phyloP scores from a whole-genome alignment of 2,329 filamentous ascomycete genomes.

The Beauveria brongniartii region DNA sequence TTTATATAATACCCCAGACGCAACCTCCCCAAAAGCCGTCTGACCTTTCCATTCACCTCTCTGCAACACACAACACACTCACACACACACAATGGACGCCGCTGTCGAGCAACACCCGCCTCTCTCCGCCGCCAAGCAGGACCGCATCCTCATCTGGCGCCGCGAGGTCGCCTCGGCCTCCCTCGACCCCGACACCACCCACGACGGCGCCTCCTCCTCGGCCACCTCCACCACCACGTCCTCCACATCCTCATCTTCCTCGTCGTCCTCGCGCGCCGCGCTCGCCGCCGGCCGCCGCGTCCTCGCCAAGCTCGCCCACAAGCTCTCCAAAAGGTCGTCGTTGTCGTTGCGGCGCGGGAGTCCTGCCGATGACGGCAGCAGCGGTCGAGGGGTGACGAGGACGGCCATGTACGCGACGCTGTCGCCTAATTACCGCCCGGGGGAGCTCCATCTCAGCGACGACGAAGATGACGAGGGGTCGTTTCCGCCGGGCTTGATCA shows the following conservation, averaged over 20 bases:
- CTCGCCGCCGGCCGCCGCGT: conserved; percentile 12
- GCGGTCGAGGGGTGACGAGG: conserved; percentile 2
- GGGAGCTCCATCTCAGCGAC: background rate
- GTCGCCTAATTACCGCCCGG: background rate
- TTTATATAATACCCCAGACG: background rate
- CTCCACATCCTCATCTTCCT: conserved; percentile 20
- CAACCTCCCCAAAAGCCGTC: too few relatives aligned
- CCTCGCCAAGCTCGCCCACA: conserved; percentile 17
- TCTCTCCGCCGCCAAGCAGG: conserved; percentile 22
- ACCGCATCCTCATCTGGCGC: conserved; percentile 42
- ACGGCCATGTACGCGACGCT: conserved; percentile 25
- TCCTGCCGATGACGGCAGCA: too few relatives aligned
- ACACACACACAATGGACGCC: background rate
- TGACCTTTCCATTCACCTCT: background rate
- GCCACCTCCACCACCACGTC: conserved; percentile 22
- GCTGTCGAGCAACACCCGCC: conserved; percentile 9
- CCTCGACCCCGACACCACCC: conserved; percentile 23
- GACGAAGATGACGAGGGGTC: conserved; percentile 5
- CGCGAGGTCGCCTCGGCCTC: conserved; percentile 42
- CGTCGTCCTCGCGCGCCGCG: conserved; percentile 15
- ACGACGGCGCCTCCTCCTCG: conserved; percentile 19
- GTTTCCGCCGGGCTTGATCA: too few relatives aligned
- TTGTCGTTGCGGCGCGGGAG: too few relatives aligned
- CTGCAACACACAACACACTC: background rate
- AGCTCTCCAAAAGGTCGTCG: conserved; percentile 11